phyloP scores from a whole-genome alignment of 2,329 filamentous ascomycete species.

The Chalaropsis thielavioides region DNA sequence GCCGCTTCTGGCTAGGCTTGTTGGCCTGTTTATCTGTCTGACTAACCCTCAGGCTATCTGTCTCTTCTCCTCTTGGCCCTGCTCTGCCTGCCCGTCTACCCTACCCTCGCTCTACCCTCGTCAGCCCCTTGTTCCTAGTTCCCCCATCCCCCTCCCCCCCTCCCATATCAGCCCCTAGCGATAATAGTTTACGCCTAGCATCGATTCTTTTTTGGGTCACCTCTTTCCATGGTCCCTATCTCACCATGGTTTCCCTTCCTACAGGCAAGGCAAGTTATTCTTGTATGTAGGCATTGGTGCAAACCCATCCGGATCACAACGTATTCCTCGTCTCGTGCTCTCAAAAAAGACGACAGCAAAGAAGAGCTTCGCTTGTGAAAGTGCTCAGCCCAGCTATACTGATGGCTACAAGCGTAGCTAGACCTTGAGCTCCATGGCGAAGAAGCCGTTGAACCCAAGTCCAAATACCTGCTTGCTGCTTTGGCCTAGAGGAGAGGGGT shows the following conservation, averaged over 20 bases:
- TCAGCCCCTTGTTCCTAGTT: not conserved
- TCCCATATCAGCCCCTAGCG: not conserved
- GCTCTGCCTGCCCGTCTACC: not conserved
- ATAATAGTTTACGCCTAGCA: slow-evolving; percentile 1
- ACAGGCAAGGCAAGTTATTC: not conserved
- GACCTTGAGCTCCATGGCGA: not conserved
- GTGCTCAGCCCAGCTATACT: not conserved
- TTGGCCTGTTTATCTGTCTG: not conserved
- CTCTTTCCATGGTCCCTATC: not conserved
- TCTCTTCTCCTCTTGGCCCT: not conserved
- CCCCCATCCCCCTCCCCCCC: not conserved
- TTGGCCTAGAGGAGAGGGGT: not conserved
- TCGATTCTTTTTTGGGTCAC: not conserved
- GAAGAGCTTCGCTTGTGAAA: not conserved
- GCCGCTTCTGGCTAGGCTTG: not conserved
- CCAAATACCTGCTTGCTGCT: not conserved
- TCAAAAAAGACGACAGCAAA: too few relatives aligned
- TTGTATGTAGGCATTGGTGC: not conserved
- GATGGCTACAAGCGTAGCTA: not conserved
- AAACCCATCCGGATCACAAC: not conserved
- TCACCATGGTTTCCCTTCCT: not conserved
- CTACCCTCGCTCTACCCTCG: not conserved
- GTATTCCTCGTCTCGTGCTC: not conserved
- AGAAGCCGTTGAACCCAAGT: not conserved
- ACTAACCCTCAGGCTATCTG: not conserved